Evolutionary conservation across 345 rosid genomes (phyloP).

Genomic region (Schrenkiella parvula): DNA sequence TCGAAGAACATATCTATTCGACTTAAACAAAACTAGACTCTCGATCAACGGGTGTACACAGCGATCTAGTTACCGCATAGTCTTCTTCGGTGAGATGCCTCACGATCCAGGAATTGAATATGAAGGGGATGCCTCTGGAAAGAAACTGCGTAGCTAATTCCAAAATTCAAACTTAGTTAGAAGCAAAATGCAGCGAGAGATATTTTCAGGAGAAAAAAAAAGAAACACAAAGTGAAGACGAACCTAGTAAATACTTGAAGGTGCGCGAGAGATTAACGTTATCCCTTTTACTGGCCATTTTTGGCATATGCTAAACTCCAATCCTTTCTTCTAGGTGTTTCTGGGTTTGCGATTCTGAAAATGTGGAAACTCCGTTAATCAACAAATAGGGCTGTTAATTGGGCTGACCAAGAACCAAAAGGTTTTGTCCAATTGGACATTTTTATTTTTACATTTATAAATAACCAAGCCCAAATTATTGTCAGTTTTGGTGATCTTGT

Average conservation of each 20-base stretch:
- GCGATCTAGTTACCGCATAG: constrained; percentile 56
- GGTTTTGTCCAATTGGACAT: too few relatives aligned
- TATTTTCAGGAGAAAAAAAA: not conserved
- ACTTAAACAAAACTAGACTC: not conserved
- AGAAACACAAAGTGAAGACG: not conserved
- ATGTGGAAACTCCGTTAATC: too few relatives aligned
- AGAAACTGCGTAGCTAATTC: constrained; percentile 67
- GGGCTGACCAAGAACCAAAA: too few relatives aligned
- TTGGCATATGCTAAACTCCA: constrained; percentile 16
- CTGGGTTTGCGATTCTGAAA: not conserved
- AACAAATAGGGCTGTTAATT: too few relatives aligned
- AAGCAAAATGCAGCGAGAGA: not conserved
- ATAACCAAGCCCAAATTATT: too few relatives aligned
- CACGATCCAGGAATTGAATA: constrained; percentile 86
- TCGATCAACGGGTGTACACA: not conserved
- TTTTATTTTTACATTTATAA: too few relatives aligned
- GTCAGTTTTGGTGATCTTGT: too few relatives aligned
- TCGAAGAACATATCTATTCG: not conserved
- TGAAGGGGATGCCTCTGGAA: constrained; percentile 84
- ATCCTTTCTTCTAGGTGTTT: not conserved
- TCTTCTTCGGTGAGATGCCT: constrained; percentile 68
- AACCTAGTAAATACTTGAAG: constrained; percentile 60
- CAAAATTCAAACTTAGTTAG: not conserved
- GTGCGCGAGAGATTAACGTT: constrained; percentile 51
- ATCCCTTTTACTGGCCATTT: constrained; percentile 25